Percentiles rank a stretch among this genome's conserved stretches.
Evolutionary conservation across 257 asterid genomes (phyloP).

Genomic region (Echium plantagineum): DNA sequence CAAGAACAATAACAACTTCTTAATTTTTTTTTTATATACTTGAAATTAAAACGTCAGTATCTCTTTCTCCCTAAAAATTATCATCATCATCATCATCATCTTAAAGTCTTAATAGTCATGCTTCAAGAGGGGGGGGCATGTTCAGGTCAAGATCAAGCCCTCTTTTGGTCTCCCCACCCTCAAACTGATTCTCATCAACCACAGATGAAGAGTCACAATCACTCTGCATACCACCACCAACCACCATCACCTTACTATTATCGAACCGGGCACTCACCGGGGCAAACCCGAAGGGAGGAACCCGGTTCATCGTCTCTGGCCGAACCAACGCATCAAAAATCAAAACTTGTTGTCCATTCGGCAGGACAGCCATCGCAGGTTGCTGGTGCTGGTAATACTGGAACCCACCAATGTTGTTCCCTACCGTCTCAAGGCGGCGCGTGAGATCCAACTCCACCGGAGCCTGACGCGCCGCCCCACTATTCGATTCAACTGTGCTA

Average conservation of each 20-base stretch:
- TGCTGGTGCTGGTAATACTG: conserved; percentile 5
- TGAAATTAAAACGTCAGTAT: conserved; percentile 30
- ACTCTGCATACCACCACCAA: conserved; percentile 16
- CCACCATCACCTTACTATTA: conserved; percentile 12
- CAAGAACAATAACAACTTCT: conserved; percentile 14
- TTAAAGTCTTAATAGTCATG: conserved; percentile 9
- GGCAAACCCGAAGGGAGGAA: background rate
- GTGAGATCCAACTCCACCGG: conserved; percentile 38
- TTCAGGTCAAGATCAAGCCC: conserved; percentile 72
- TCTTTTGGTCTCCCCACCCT: conserved; percentile 21
- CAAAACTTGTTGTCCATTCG: conserved; percentile 51
- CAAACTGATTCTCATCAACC: conserved; percentile 55
- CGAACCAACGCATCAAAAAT: conserved; percentile 17
- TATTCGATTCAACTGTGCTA: conserved; percentile 81
- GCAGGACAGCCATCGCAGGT: conserved; percentile 2
- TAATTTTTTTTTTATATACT: conserved; percentile 19
- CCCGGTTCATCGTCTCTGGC: conserved; percentile 8
- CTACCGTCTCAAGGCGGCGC: conserved; percentile 54
- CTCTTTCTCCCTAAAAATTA: background rate
- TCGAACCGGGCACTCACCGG: conserved; percentile 20
- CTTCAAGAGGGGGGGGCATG: conserved; percentile 63
- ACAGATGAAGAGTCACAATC: conserved; percentile 73
- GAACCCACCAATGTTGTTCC: conserved; percentile 9
- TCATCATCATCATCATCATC: no score
- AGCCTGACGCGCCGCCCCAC: conserved; percentile 13